A percentile compares a stretch with the other conserved stretches of the same genome.
Conservation (phyloP, 257 asterid genomes). For the Fraxinus anomala region DNA sequence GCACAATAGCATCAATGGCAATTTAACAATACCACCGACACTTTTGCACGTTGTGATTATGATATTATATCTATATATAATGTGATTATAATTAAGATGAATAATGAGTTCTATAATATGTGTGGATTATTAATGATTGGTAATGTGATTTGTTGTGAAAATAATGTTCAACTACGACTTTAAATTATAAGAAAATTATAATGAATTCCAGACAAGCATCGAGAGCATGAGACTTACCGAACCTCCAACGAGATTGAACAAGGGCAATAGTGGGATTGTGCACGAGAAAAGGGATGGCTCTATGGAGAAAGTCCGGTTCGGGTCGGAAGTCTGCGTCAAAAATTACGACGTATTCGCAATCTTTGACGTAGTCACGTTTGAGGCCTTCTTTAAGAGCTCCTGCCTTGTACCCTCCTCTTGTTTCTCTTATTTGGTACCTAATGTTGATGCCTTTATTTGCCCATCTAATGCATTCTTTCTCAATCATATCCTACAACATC, state of each 20-base stretch:
- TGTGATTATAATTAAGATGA: background rate
- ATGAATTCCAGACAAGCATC: no score
- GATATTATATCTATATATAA: background rate
- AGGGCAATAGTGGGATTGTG: conserved; percentile 79
- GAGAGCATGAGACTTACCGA: conserved; percentile 49
- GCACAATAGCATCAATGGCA: background rate
- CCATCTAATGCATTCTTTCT: conserved; percentile 89
- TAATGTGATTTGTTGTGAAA: no score
- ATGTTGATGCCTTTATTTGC: conserved; percentile 82
- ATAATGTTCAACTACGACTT: no score
- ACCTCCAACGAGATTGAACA: conserved; percentile 96
- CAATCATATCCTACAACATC: conserved; percentile 78
- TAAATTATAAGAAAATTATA: no score
- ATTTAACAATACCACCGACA: conserved; percentile 39
- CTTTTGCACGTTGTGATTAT: conserved; percentile 1
- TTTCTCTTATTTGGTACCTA: conserved; percentile 73
- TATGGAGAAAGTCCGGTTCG: conserved; percentile 84
- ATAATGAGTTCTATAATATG: no score
- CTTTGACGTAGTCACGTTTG: conserved; percentile 67
- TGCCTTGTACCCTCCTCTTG: conserved; percentile 91
- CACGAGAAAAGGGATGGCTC: conserved; percentile 78
- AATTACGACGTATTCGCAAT: conserved; percentile 81
- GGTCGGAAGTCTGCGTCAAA: conserved; percentile 97
- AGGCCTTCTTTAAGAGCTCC: conserved; percentile 97
- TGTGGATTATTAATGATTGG: background rate